These are phyloP conservation scores for Arthromyces matolae DNA, from an alignment of 768 basidiomycete genomes.

Conservation along the genomic window DNA sequence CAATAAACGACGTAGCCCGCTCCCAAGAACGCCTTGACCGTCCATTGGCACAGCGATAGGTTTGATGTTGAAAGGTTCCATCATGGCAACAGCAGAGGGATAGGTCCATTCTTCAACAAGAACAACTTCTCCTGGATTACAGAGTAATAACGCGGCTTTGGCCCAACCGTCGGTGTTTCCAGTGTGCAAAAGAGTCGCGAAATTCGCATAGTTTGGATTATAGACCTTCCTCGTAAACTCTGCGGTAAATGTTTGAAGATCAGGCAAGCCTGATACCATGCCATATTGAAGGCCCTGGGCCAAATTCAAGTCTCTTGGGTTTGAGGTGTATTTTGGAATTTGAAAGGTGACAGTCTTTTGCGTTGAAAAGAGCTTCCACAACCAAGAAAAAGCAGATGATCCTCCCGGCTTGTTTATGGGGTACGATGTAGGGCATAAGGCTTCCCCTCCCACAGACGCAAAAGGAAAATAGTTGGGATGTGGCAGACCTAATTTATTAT, in stretches of 20 bases:
- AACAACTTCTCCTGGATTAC: slow-evolving; percentile 61
- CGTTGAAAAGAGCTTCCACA: slow-evolving; percentile 53
- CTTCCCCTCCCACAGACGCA: slow-evolving; percentile 52
- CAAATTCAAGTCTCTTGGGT: slow-evolving; percentile 51
- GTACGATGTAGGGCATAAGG: slow-evolving; percentile 48
- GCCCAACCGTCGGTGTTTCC: slow-evolving; percentile 75
- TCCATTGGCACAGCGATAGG: slow-evolving; percentile 66
- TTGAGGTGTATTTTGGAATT: slow-evolving; percentile 58
- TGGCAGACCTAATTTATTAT: slow-evolving; percentile 49
- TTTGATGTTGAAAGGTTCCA: slow-evolving; percentile 38
- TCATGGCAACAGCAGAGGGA: slow-evolving; percentile 44
- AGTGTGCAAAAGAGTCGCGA: slow-evolving; percentile 48
- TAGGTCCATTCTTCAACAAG: slow-evolving; percentile 74
- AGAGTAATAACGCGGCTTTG: slow-evolving; percentile 56
- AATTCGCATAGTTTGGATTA: slow-evolving; percentile 61
- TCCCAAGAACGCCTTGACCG: slow-evolving; percentile 61
- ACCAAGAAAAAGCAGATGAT: slow-evolving; percentile 45
- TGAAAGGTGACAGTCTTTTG: slow-evolving; percentile 45
- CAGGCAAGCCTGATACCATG: slow-evolving; percentile 48
- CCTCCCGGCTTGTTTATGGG: slow-evolving; percentile 29
- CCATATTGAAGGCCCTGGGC: slow-evolving; percentile 68
- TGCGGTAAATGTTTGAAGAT: slow-evolving; percentile 51
- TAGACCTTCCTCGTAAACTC: slow-evolving; percentile 54
- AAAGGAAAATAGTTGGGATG: slow-evolving; percentile 70
- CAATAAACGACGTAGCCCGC: slow-evolving; percentile 55